Evolutionary conservation across 345 rosid genomes (phyloP), one percentile per base, ranked within the genome.

Genomic region (Eucalyptus erythrocorys): DNA sequence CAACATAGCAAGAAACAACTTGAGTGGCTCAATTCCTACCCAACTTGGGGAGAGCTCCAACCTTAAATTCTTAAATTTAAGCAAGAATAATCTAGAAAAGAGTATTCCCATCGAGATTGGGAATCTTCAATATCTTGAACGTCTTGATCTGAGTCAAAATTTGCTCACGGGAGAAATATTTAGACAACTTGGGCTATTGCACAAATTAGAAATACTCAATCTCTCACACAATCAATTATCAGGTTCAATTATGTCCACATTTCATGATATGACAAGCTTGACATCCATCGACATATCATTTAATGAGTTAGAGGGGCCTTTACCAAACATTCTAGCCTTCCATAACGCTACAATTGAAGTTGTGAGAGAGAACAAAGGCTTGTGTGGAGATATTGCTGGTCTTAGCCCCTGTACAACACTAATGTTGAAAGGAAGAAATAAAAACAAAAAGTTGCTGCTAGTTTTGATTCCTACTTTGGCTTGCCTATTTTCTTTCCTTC

Each of bases 51-150:
- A 68, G 6, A 89, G 86, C 15, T 24, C 1, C 17, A 89, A 66
- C 3, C 64, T 92, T 32, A 10, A 10, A 37, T 24, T n/a, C 85
- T 79, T 93, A 89, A 90, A 92, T 89, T 81, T 94, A 91, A 91
- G 94, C 68, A 66, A 10, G 13, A 92, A 94, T 47, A 4, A 57
- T 6, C 82, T 94, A 13, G 79, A n/a, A 5, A 84, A 82, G 50
- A 10, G 37, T 14, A 91, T 94, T 89, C 94, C 93, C 1, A 22
- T 4, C 13, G 37, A 88, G 16, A 48, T 93, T 0, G 64, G 86
- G n/a, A 79, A 88, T 10, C 64, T 91, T 15, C 22, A 84, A 48
- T 0, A 49, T 13, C 57, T 59, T 32, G 0, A 45, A 13, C 11
- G 0, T 13, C 32, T 88, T 21, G 87, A 88, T 40, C 22, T 85